These are phyloP conservation scores for Caloboletus firmus DNA, from an alignment of 1,284 basidiomycete species.

Conservation along the genomic window DNA sequence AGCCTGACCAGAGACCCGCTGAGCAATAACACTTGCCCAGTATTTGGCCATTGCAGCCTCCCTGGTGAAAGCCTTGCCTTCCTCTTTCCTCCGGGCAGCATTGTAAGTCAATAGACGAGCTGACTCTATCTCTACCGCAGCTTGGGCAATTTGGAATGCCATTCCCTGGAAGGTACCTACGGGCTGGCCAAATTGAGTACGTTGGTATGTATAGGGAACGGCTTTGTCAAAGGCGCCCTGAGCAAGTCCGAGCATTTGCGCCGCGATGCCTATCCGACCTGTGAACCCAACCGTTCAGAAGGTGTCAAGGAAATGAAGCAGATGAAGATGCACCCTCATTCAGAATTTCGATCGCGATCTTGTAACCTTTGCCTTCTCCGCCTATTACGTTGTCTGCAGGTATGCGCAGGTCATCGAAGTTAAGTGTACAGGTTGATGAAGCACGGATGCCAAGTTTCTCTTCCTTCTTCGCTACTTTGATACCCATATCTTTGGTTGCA, in stretches of 20 bases:
- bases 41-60: conserved; percentile 98
- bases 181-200: conserved; percentile 91
- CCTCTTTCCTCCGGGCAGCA: conserved; percentile 91
- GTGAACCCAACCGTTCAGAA: neutral
- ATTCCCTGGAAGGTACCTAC: conserved; percentile 95
- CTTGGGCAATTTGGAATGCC: conserved; percentile 92
- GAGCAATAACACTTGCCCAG: conserved; percentile 86
- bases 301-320: neutral
- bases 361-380: conserved; percentile 93
- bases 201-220: conserved; percentile 91
- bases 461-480: conserved; percentile 98
- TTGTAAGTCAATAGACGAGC: conserved; percentile 97
- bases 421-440: conserved; percentile 95
- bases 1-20: conserved; percentile 82
- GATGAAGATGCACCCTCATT: conserved; percentile 70
- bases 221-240: conserved; percentile 95
- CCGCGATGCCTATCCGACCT: conserved; percentile 95
- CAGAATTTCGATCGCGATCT: conserved; percentile 96
- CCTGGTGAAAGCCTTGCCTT: conserved; percentile 84
- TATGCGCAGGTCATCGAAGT: conserved; percentile 93
- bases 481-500: conserved; percentile 94
- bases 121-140: conserved; percentile 86
- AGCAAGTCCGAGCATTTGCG: conserved; percentile 95
- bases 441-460: conserved; percentile 97
- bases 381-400: conserved; percentile 95